Percentiles rank a stretch among this genome's conserved stretches.
phyloP scores from a whole-genome alignment of 495 filamentous ascomycete species.

The Penicillium parvum region DNA sequence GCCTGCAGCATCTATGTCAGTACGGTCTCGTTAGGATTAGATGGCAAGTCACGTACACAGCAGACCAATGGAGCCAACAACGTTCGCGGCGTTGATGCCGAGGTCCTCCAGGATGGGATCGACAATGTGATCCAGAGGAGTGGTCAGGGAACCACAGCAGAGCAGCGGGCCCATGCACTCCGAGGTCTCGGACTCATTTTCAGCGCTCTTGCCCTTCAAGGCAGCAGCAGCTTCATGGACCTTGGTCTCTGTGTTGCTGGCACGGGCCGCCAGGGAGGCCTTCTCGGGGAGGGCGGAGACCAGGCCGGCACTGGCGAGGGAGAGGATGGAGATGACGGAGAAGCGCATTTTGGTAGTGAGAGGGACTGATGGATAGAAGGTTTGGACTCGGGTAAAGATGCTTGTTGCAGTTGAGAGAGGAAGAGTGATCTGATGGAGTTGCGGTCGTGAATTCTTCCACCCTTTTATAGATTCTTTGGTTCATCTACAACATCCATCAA shows the following conservation, averaged over 20 bases:
- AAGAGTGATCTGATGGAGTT: constrained; percentile 3
- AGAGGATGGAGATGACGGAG: constrained; percentile 25
- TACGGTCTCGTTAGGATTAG: background rate
- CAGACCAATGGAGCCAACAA: constrained; percentile 52
- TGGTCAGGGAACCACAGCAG: constrained; percentile 33
- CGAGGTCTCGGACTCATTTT: constrained; percentile 9
- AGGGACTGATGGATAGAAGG: no score
- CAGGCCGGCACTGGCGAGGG: constrained; percentile 19
- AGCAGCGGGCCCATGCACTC: constrained; percentile 27
- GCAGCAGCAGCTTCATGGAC: constrained; percentile 13
- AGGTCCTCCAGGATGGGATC: constrained; percentile 74
- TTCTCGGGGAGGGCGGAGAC: constrained; percentile 15
- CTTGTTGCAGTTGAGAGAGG: constrained; percentile 4
- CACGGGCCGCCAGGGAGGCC: constrained; percentile 4
- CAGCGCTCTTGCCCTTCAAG: constrained; percentile 7
- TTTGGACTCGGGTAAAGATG: no score
- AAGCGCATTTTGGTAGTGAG: constrained; percentile 27
- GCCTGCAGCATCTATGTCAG: constrained; percentile 19
- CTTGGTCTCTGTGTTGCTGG: constrained; percentile 8
- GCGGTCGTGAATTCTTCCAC: constrained; percentile 2
- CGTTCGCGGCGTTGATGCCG: constrained; percentile 75
- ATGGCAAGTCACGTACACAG: constrained; percentile 22
- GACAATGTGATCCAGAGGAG: constrained; percentile 45
- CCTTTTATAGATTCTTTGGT: constrained; percentile 14
- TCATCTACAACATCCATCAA: background rate